Base-by-base conservation (phyloP, 2,329 filamentous ascomycete genomes). In the Beauveria sp. region DNA sequence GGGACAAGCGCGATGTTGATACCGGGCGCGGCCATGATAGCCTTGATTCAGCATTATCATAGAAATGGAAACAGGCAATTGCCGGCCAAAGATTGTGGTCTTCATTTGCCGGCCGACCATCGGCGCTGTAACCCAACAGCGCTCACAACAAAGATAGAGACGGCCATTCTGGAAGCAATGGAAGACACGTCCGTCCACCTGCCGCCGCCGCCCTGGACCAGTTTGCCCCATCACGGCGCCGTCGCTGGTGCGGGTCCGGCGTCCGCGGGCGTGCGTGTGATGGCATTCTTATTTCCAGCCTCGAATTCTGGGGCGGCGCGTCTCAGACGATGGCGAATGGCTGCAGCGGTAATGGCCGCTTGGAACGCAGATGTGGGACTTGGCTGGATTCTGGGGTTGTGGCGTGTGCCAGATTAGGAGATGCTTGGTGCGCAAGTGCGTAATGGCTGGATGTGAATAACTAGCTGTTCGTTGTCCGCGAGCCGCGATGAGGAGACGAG, bases 401-500 rank as follows among this genome's bases (percentile, higher is more conserved):
- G 28, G 22, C 42, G 42, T 58, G 46, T 43, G 34, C 22, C 47
- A 52, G 57, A 53, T 45, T 45, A 24, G 57, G 43, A 49, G 12
- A 58, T 58, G 26, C n/a, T 34, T 38, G 34, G 18, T 30, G 16
- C 14, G 12, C 34, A 38, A 38, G 30, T 38, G 34, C 8, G 49
- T 9, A 20, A 5, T 47, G 18, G 24, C 40, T 51, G 34, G 46
- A 22, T 38, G 22, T 12, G 46, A 38, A 22, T 34, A 28, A 38
- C 34, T 56, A n/a, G 26, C 24, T 10, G 54, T 46, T 59, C 57
- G 57, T 20, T 52, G 57, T 59, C 57, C 57, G 57, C 57, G 57
- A 59, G 26, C 49, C 40, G 57, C 57, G 57, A 43, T 2, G 54
- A 38, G 53, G 51, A 8, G 40, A 46, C 16, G 40, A 34, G 45